A percentile compares a stretch with the other conserved stretches of the same genome.
These are phyloP conservation scores for Iberis amara DNA, from an alignment of 441 rosid genomes.

Conservation along the genomic window DNA sequence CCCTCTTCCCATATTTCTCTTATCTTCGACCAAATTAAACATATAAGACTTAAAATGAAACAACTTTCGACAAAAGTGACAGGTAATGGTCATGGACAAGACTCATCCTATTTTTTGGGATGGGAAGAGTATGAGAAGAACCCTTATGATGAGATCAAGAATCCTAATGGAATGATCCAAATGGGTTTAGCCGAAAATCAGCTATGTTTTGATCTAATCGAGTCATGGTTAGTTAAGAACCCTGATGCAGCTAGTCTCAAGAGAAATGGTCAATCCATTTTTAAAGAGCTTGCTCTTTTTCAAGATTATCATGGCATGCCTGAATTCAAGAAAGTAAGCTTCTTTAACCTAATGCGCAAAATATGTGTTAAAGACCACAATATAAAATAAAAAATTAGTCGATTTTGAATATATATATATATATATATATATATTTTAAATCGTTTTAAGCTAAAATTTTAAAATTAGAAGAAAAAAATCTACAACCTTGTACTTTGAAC, in stretches of 20 bases:
- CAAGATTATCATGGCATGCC: constrained; percentile 94
- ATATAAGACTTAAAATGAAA: constrained; percentile 31
- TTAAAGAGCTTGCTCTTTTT: constrained; percentile 88
- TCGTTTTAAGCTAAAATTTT: too few relatives aligned
- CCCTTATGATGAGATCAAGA: constrained; percentile 60
- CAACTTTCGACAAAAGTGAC: constrained; percentile 68
- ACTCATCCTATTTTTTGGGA: constrained; percentile 87
- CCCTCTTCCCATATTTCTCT: not conserved
- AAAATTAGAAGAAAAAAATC: too few relatives aligned
- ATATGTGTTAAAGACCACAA: too few relatives aligned
- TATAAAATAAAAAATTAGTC: too few relatives aligned
- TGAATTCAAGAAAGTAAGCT: constrained; percentile 59
- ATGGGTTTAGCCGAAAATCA: constrained; percentile 99
- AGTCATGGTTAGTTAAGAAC: constrained; percentile 68
- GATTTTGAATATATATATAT: too few relatives aligned
- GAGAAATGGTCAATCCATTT: constrained; percentile 68
- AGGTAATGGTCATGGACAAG: constrained; percentile 81
- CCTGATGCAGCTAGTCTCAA: constrained; percentile 67
- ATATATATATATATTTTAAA: too few relatives aligned
- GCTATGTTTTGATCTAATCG: constrained; percentile 77
- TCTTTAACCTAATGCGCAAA: not conserved
- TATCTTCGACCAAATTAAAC: constrained; percentile 12
- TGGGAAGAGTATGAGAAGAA: constrained; percentile 93
- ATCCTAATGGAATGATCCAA: constrained; percentile 79
- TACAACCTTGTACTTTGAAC: too few relatives aligned